Conservation (phyloP, 108 stramenopile genomes). For the Cyclotella cryptica region DNA sequence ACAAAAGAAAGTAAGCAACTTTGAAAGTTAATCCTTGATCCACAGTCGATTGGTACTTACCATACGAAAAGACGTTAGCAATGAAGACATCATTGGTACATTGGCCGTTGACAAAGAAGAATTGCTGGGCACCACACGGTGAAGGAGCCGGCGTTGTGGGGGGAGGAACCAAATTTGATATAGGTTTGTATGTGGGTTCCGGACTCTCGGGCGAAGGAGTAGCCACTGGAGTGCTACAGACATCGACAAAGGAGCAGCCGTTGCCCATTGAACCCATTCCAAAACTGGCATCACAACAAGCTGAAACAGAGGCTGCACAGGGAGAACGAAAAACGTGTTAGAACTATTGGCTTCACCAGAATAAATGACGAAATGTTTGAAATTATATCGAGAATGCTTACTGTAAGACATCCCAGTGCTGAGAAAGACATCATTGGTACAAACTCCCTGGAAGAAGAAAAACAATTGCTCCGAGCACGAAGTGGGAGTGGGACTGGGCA, state of each 20-base stretch:
- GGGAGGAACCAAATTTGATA: neutral
- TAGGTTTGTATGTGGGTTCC: neutral
- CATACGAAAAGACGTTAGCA: slow-evolving; percentile 1
- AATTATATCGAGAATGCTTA: neutral
- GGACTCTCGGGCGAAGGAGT: slow-evolving; percentile 1
- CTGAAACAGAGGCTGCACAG: neutral
- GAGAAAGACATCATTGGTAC: slow-evolving; percentile 7
- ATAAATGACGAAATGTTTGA: neutral
- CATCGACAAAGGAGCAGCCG: slow-evolving; percentile 2
- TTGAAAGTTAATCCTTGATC: no score
- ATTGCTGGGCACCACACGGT: neutral
- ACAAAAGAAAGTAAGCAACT: no score
- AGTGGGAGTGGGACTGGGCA: slow-evolving; percentile 9
- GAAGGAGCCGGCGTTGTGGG: slow-evolving; percentile 3
- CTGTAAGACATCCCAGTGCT: neutral
- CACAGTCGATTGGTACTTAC: no score
- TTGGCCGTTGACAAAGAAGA: neutral
- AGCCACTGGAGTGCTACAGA: slow-evolving; percentile 3
- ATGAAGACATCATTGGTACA: slow-evolving; percentile 17
- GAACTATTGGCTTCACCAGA: neutral
- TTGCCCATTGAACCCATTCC: neutral
- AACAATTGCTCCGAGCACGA: neutral
- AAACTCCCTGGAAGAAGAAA: neutral
- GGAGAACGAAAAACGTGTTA: no score
- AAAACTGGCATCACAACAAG: slow-evolving; percentile 7